Conservation (phyloP, 176 grass and related monocot species). For the barley (Hordeum vulgare) region MorexV3_pseudomolecules_assembly NC_058520.1:555828218-555828717, state of each 20-base stretch:
- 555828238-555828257: conserved; percentile 93
- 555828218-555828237: conserved; percentile 85
- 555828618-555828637: not conserved
- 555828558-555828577: not conserved
- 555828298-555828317: conserved; percentile 80
- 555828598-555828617: conserved; percentile 19
- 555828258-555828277: conserved; percentile 52
- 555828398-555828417: conserved; percentile 1
- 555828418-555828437: not conserved
- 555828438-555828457: not conserved
- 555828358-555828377: conserved; percentile 73
- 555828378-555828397: not conserved
- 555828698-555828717: not conserved
- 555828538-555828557: not conserved
- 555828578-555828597: conserved; percentile 37
- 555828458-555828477: not conserved
- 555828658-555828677: not conserved
- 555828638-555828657: not conserved
- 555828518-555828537: conserved; percentile 25
- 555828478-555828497: not conserved
- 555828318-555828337: conserved; percentile 56
- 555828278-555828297: conserved; percentile 81
- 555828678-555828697: not conserved
- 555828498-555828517: not conserved
- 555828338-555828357: conserved; percentile 65